Evolutionary conservation across 176 grass and related monocot genomes (phyloP), one percentile per base, ranked within the genome.

Genomic region (Cymbopogon citratus): DNA sequence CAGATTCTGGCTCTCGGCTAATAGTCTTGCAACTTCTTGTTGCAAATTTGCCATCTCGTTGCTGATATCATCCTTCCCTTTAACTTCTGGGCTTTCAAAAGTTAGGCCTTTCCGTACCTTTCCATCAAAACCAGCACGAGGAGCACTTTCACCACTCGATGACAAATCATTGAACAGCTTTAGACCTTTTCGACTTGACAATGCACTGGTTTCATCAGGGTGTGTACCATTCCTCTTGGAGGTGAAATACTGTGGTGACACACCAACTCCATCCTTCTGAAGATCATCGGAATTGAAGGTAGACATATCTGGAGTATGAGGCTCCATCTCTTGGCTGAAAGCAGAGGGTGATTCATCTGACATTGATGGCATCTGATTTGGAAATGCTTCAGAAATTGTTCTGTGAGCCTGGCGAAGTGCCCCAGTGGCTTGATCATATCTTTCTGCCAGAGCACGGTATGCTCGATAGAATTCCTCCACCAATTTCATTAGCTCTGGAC

Each of bases 391-490:
- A 71, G 93, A 87, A 89, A 99, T 99, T 71, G 91, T 90, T 81
- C 76, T 91, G 77, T 95, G 92, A 29, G 89, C 97, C 33, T 93
- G 89, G 45, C 89, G 89, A 84, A 99, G 86, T 66, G 90, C 90
- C 49, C 91, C 80, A 3, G 89, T 91, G 43, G 92, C 89, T 73
- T 83, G 89, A 84, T 95, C 93, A 26, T 99, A 95, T 79, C 87
- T 81, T 84, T 95, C 93, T 66, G 97, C 97, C 75, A 99, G 81
- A 38, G 93, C 89, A 69, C 89, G 90, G 65, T 93, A 99, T 76
- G 87, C 97, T 90, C 91, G 82, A 74, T 93, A 93, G 71, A 99
- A 93, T 44, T 99, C 93, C 78, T 99, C 97, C 59, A 99, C 97
- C 15, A 95, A 48, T 82, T 96, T 99, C 93, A 90, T 90, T 63